A percentile compares a stretch with the other conserved stretches of the same genome.
These are phyloP conservation scores for Viridothelium virens DNA, from an alignment of 495 filamentous ascomycete species.

Conservation along the genomic window DNA sequence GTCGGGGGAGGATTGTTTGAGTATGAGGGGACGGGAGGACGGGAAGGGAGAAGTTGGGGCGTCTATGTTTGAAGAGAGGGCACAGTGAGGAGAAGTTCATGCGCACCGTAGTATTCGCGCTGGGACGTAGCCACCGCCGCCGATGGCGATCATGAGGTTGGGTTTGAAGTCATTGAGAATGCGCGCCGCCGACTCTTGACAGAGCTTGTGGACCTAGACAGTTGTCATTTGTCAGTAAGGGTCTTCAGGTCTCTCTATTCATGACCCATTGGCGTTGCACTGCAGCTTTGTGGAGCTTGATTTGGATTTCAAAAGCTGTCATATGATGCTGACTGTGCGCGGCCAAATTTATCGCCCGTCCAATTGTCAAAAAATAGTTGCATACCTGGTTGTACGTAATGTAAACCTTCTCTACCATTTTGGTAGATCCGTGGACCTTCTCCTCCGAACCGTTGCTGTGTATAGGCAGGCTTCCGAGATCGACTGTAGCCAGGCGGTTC, in stretches of 20 bases:
- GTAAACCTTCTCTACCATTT: conserved; percentile 83
- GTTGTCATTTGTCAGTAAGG: neutral
- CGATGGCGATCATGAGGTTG: conserved; percentile 97
- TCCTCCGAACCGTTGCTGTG: neutral
- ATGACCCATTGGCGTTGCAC: neutral
- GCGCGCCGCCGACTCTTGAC: conserved; percentile 67
- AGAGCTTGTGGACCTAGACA: conserved; percentile 86
- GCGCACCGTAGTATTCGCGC: conserved; percentile 81
- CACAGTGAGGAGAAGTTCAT: neutral
- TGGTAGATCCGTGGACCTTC: conserved; percentile 25
- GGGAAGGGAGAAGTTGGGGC: no score
- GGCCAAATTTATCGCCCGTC: neutral
- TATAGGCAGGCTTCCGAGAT: neutral
- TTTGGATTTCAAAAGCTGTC: neutral
- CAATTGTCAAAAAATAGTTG: no score
- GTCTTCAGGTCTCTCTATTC: neutral
- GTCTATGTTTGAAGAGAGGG: no score
- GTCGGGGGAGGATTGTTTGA: neutral
- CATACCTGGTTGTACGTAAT: conserved; percentile 92
- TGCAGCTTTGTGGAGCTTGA: neutral
- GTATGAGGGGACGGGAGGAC: neutral
- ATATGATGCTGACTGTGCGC: neutral
- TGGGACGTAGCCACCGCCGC: conserved; percentile 93
- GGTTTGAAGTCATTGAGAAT: conserved; percentile 82
- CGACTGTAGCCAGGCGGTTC: neutral